A percentile compares a stretch with the other conserved stretches of the same genome.
Evolutionary conservation across 2,329 filamentous ascomycete species (phyloP).

Genomic region (Parafenestella ontariensis): DNA sequence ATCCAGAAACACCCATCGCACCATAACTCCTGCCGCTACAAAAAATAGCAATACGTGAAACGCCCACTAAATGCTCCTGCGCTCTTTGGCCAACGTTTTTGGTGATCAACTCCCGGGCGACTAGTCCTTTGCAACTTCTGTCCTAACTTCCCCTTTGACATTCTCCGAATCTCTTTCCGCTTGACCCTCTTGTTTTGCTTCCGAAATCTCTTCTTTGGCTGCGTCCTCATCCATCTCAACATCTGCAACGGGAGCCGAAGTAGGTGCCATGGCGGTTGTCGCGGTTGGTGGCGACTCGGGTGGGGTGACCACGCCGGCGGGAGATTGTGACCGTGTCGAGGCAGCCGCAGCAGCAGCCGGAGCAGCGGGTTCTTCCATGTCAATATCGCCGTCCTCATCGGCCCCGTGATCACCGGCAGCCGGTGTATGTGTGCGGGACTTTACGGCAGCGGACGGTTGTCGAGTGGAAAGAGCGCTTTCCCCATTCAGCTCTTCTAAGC

Average conservation of each 20-base stretch:
- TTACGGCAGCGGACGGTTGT: slow-evolving; percentile 34
- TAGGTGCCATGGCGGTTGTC: slow-evolving; percentile 21
- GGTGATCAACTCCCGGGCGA: too few relatives aligned
- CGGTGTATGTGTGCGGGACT: slow-evolving; percentile 38
- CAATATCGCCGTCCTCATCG: slow-evolving; percentile 46
- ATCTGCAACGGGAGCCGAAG: slow-evolving; percentile 30
- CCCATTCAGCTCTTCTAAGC: slow-evolving; percentile 38
- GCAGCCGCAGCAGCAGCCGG: slow-evolving; percentile 18
- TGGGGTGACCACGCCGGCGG: slow-evolving; percentile 43
- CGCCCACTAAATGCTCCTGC: slow-evolving; percentile 17
- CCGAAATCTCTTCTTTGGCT: slow-evolving; percentile 23
- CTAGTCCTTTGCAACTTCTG: slow-evolving; percentile 38
- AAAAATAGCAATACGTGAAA: slow-evolving; percentile 7
- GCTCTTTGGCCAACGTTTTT: neutral
- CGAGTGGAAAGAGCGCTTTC: slow-evolving; percentile 38
- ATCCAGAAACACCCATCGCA: slow-evolving; percentile 16
- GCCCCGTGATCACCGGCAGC: slow-evolving; percentile 29
- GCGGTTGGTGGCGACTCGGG: slow-evolving; percentile 43
- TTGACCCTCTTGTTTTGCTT: slow-evolving; percentile 35
- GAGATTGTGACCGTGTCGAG: slow-evolving; percentile 35
- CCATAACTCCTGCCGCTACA: slow-evolving; percentile 24
- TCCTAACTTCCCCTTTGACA: slow-evolving; percentile 39
- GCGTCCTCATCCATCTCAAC: slow-evolving; percentile 42
- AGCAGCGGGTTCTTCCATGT: slow-evolving; percentile 42
- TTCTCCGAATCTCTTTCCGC: slow-evolving; percentile 39